phyloP scores from a whole-genome alignment of 345 rosid species.

The Pugionium cornutum region DNA sequence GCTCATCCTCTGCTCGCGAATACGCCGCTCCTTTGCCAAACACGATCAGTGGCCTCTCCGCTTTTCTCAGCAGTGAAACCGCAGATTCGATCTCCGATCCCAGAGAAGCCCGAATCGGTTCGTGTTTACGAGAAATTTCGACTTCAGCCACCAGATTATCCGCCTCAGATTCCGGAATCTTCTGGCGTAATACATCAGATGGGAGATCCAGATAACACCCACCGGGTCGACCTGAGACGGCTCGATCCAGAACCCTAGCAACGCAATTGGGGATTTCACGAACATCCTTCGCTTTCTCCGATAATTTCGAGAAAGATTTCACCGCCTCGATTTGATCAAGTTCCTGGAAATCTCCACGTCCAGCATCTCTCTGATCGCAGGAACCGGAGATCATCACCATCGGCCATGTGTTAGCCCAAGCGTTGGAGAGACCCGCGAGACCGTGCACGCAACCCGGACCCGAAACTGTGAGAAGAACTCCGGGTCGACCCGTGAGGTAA shows the following conservation, averaged over 20 bases:
- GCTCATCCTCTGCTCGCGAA: conserved; percentile 71
- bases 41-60: conserved; percentile 90
- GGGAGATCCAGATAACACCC: conserved; percentile 95
- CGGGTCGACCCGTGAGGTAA: conserved; percentile 83
- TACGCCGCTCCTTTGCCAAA: conserved; percentile 95
- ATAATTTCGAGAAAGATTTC: conserved; percentile 69
- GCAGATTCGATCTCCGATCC: conserved; percentile 62
- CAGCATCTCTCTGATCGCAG: conserved; percentile 73
- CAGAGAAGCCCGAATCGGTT: conserved; percentile 21
- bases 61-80: conserved; percentile 59
- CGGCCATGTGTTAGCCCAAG: conserved; percentile 89
- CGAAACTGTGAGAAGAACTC: conserved; percentile 82
- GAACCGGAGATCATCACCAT: conserved; percentile 95
- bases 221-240: conserved; percentile 74
- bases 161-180: conserved; percentile 63
- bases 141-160: conserved; percentile 52
- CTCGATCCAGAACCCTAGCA: conserved; percentile 65
- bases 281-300: conserved; percentile 63
- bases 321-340: conserved; percentile 92
- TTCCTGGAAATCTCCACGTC: conserved; percentile 93
- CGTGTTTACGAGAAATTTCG: conserved; percentile 21
- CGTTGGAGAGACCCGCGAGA: conserved; percentile 87
- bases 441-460: conserved; percentile 99
- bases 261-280: conserved; percentile 75
- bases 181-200: conserved; percentile 80